These are phyloP conservation scores for Fusarium sarcochroum DNA, from an alignment of 2,329 filamentous ascomycete species.

Conservation along the genomic window DNA sequence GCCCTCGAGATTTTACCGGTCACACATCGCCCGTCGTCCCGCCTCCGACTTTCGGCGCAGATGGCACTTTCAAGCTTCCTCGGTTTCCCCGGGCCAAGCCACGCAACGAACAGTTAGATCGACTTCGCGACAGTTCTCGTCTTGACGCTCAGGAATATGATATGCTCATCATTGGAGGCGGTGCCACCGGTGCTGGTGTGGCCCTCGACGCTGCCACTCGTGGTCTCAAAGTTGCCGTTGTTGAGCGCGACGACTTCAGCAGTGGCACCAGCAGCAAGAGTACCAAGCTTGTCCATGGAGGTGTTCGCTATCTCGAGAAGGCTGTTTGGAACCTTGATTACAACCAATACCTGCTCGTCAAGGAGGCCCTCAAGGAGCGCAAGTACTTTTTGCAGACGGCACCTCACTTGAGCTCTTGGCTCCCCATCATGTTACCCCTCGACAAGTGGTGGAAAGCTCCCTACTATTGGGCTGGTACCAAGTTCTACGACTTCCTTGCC, in stretches of 20 bases:
- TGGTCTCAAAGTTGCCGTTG: constrained; percentile 78
- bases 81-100: constrained; percentile 74
- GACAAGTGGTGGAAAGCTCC: constrained; percentile 84
- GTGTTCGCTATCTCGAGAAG: constrained; percentile 81
- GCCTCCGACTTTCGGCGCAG: constrained; percentile 77
- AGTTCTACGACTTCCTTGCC: constrained; percentile 87
- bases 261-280: constrained; percentile 82
- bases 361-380: constrained; percentile 80
- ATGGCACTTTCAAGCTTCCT: constrained; percentile 76
- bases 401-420: constrained; percentile 79
- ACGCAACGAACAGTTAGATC: constrained; percentile 74
- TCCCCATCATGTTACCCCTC: constrained; percentile 82
- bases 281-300: constrained; percentile 83
- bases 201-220: constrained; percentile 79
- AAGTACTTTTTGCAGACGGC: constrained; percentile 83
- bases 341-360: constrained; percentile 78
- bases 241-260: constrained; percentile 81
- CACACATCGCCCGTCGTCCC: constrained; percentile 77
- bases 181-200: constrained; percentile 79
- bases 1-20: constrained; percentile 80
- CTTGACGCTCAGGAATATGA: constrained; percentile 69
- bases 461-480: constrained; percentile 83
- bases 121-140: constrained; percentile 63
- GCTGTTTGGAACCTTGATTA: constrained; percentile 83
- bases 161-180: constrained; percentile 78